Conservation (phyloP, 2,329 filamentous ascomycete genomes). For the Aspergillus melleus region DNA sequence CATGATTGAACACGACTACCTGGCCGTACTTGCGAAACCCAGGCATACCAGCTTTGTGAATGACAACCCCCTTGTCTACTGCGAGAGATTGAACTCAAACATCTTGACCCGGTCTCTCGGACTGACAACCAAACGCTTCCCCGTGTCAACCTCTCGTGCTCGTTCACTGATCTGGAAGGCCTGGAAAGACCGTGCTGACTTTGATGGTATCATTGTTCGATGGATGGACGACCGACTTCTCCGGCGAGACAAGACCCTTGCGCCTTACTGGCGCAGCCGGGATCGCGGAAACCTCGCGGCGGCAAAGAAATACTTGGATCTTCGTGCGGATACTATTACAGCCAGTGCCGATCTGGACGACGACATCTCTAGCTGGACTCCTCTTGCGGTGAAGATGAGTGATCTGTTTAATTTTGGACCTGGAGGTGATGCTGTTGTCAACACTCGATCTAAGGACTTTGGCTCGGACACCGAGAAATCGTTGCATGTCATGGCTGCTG, state of each 20-base stretch:
- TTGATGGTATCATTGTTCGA: conserved; percentile 52
- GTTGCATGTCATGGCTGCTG: conserved; percentile 54
- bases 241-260: conserved; percentile 47
- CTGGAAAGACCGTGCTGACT: conserved; percentile 48
- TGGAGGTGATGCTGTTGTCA: conserved; percentile 54
- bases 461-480: conserved; percentile 50
- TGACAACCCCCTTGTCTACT: conserved; percentile 55
- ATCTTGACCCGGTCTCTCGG: conserved; percentile 33
- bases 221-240: conserved; percentile 54
- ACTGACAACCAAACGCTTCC: conserved; percentile 36
- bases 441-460: conserved; percentile 51
- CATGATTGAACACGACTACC: conserved; percentile 53
- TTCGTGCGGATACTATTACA: conserved; percentile 52
- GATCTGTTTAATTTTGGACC: conserved; percentile 55
- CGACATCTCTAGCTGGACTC: conserved; percentile 54
- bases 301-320: conserved; percentile 47
- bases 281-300: conserved; percentile 44
- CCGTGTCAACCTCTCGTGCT: conserved; percentile 49
- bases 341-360: conserved; percentile 54
- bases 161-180: conserved; percentile 53
- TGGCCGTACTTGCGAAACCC: conserved; percentile 47
- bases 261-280: conserved; percentile 48
- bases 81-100: conserved; percentile 40
- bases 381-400: conserved; percentile 52
- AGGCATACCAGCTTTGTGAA: conserved; percentile 45